Evolutionary conservation across 129 eudicot species (phyloP), one percentile per base, ranked within the genome.

Genomic region (Ambrosia trifida): DNA sequence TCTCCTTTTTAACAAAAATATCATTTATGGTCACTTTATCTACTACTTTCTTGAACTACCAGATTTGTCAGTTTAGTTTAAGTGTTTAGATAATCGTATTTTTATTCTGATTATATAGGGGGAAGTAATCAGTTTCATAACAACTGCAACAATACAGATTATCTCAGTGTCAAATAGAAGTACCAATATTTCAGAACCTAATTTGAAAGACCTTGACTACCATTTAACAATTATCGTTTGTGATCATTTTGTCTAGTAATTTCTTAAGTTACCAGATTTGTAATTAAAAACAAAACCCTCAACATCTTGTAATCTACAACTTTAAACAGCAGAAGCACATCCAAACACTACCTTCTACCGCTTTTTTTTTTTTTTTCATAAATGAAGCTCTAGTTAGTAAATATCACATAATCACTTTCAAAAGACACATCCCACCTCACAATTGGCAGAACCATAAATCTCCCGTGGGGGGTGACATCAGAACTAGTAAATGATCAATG

Each of bases 341-440:
- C 52, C 6, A 46, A 46, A 46, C 52, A 14, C 7, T 46, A 46
- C 14, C 52, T n/a, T n/a, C n/a, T 46, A 46, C 52, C 12, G 17
- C 52, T 2, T 0, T 3, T 51, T n/a, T 5, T 51, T n/a, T 5
- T n/a, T n/a, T 51, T 24, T 24, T 1, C 57, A n/a, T 51, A 51
- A 51, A 4, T 51, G 57, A 51, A 17, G 17, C 28, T 16, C 57
- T 51, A 5, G 17, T 4, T 5, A 5, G 57, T 51, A 24, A 51
- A 51, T 16, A 5, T 16, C 20, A 51, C 6, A 16, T 16, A 5
- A 17, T 14, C 57, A 51, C 28, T 51, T 51, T 51, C 59, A 52
- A 19, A 52, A 52, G 31, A 52, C 59, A 35, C 10, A 64, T 40
- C 69, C 44, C 72, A 47, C 58, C 72, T 30, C 72, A 67, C 13